Evolutionary conservation across 495 filamentous ascomycete species (phyloP).

Genomic region (Cenococcum geophilum): DNA sequence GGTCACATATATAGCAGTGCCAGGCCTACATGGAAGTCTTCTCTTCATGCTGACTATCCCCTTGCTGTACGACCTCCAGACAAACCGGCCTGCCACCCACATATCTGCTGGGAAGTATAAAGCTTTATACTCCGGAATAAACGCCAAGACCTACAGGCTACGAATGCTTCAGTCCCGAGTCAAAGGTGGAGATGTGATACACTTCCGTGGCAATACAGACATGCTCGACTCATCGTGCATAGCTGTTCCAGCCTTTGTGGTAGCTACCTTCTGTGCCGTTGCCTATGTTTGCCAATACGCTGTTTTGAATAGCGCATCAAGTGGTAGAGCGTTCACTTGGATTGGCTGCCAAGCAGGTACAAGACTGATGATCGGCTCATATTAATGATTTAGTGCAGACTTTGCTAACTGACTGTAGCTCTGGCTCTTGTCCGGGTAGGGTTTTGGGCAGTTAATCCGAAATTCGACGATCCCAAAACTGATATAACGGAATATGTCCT

Average conservation of each 20-base stretch:
- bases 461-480: slow-evolving; percentile 9
- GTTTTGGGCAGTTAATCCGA: slow-evolving; percentile 8
- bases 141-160: not conserved
- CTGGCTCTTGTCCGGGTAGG: slow-evolving; percentile 6
- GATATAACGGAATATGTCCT: slow-evolving; percentile 4
- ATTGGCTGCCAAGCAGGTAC: slow-evolving; percentile 1
- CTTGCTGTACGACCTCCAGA: slow-evolving; percentile 5
- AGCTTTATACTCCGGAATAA: not conserved
- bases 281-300: slow-evolving; percentile 14
- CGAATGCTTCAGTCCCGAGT: slow-evolving; percentile 5
- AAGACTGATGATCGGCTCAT: too few relatives aligned
- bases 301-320: slow-evolving; percentile 6
- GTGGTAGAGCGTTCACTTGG: slow-evolving; percentile 3
- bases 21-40: slow-evolving; percentile 8
- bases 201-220: slow-evolving; percentile 6
- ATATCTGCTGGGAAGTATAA: not conserved
- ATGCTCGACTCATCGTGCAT: not conserved
- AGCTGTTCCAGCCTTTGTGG: not conserved
- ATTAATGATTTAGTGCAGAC: too few relatives aligned
- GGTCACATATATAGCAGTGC: slow-evolving; percentile 1
- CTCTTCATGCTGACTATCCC: slow-evolving; percentile 9
- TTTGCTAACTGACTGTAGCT: not conserved
- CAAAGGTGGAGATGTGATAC: slow-evolving; percentile 8
- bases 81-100: not conserved
- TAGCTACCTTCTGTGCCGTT: slow-evolving; percentile 5